These are phyloP conservation scores for Colletotrichum kahawae DNA, from an alignment of 2,329 filamentous ascomycete genomes.

Conservation along the genomic window DNA sequence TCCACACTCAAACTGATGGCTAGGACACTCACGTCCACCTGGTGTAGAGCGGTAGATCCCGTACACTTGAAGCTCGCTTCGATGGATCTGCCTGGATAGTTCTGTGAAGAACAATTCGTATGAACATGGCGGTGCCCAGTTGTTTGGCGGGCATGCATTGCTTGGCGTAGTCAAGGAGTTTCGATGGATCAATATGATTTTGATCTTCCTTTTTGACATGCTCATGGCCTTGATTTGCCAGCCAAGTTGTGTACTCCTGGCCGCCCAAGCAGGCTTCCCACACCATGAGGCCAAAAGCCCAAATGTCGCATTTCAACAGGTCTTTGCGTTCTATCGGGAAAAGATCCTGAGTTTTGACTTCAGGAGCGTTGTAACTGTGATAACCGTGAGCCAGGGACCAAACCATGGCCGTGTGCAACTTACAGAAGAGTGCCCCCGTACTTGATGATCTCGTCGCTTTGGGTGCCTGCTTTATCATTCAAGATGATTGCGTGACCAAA, in stretches of 20 bases:
- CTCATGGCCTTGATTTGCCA: background rate
- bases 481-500: background rate
- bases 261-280: background rate
- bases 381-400: rapidly evolving
- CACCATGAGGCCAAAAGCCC: background rate
- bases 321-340: background rate
- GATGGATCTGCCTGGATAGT: background rate
- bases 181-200: background rate
- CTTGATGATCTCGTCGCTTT: background rate
- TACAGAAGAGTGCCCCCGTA: background rate
- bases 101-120: background rate
- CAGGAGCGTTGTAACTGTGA: background rate
- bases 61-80: background rate
- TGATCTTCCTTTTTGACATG: background rate
- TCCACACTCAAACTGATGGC: rapidly evolving
- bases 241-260: background rate
- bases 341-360: background rate
- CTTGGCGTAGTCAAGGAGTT: background rate
- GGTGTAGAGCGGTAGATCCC: background rate
- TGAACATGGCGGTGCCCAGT: background rate
- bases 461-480: background rate
- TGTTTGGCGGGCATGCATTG: background rate
- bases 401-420: rapidly evolving
- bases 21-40: background rate
- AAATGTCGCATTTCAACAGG: background rate